These are phyloP conservation scores for Taiwanofungus camphoratus DNA, from an alignment of 1,284 basidiomycete species.

Conservation along the genomic window DNA sequence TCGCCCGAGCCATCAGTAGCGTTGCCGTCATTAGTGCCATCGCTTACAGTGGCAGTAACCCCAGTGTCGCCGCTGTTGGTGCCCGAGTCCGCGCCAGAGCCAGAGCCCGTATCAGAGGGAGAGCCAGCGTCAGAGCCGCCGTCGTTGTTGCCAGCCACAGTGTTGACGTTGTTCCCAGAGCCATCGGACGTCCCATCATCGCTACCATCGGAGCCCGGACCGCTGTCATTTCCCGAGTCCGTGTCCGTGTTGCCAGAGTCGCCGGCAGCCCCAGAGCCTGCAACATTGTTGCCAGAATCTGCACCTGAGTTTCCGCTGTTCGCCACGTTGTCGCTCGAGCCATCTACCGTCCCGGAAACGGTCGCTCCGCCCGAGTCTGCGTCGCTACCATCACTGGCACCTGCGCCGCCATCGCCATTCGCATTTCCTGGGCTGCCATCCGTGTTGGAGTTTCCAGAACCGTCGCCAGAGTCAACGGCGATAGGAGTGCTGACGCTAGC, in stretches of 20 bases:
- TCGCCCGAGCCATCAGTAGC: neutral
- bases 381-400: neutral
- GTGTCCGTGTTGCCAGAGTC: too few species aligned
- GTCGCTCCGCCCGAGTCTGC: neutral
- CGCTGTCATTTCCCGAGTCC: too few species aligned
- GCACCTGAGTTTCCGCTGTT: too few species aligned
- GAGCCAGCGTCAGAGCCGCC: neutral
- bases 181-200: too few species aligned
- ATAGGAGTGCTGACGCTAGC: neutral
- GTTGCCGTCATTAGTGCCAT: neutral
- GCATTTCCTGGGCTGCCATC: neutral
- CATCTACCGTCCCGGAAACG: too few species aligned
- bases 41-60: neutral
- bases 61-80: neutral
- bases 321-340: too few species aligned
- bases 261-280: neutral
- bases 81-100: neutral
- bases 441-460: neutral
- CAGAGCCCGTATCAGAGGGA: neutral
- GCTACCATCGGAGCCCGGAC: too few species aligned
- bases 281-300: neutral
- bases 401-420: neutral
- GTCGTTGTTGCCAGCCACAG: too few species aligned
- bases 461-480: neutral
- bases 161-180: too few species aligned